Evolutionary conservation across 2,329 filamentous ascomycete species (phyloP).

Genomic region (Talaromyces sp.): DNA sequence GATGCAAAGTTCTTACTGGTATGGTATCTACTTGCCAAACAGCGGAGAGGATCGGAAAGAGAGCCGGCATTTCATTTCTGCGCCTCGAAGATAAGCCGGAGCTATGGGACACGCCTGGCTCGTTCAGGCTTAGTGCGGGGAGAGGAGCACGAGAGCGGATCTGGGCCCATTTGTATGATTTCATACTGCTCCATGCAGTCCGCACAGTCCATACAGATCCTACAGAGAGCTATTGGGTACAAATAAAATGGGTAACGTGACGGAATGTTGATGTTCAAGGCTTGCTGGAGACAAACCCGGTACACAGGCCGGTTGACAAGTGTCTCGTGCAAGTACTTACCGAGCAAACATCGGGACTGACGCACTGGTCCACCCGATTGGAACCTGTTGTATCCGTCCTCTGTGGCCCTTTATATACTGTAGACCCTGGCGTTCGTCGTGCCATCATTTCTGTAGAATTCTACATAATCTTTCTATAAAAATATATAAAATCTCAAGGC

Average conservation of each 20-base stretch:
- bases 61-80: conserved; percentile 10
- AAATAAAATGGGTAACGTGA: conserved; percentile 19
- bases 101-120: conserved; percentile 16
- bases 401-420: not conserved
- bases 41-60: conserved; percentile 25
- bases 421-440: not conserved
- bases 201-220: too few relatives aligned
- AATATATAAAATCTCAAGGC: not conserved
- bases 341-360: conserved; percentile 5
- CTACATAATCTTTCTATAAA: not conserved
- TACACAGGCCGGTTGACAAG: not conserved
- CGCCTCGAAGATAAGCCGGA: conserved; percentile 22
- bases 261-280: conserved; percentile 12
- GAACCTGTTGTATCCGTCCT: not conserved
- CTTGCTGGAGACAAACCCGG: not conserved
- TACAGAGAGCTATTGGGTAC: conserved; percentile 14
- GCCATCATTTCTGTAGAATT: not conserved
- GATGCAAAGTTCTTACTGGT: too few relatives aligned
- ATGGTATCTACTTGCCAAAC: not conserved
- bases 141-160: conserved; percentile 2
- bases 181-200: not conserved
- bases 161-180: conserved; percentile 1
- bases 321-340: not conserved
- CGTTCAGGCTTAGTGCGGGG: conserved; percentile 23
- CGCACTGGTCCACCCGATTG: not conserved